A percentile compares a stretch with the other conserved stretches of the same genome.
Conservation (phyloP, 1,139 yeast species). For the Geotrichum citri-aurantii region DNA sequence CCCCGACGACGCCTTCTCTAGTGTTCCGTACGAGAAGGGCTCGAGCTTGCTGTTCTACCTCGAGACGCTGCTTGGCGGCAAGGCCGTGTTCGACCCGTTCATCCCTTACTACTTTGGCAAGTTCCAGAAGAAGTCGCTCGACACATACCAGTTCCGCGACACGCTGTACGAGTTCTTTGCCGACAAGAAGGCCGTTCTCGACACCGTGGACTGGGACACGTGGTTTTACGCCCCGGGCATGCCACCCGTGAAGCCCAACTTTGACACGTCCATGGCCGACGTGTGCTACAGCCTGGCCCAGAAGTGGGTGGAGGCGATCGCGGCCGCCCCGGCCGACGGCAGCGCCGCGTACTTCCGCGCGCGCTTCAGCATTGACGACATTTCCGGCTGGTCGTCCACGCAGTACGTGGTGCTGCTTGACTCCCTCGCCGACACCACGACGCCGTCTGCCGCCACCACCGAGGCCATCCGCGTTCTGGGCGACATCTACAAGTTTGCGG, state of each 20-base stretch:
- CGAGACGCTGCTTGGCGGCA: slow-evolving; percentile 62
- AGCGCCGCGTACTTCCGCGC: slow-evolving; percentile 27
- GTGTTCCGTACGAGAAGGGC: slow-evolving; percentile 91
- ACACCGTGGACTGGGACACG: slow-evolving; percentile 72
- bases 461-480: slow-evolving; percentile 42
- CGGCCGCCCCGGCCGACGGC: slow-evolving; percentile 23
- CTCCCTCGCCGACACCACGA: slow-evolving; percentile 38
- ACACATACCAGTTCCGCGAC: slow-evolving; percentile 75
- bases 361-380: slow-evolving; percentile 42
- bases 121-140: slow-evolving; percentile 66
- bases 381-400: slow-evolving; percentile 56
- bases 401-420: slow-evolving; percentile 79
- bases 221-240: slow-evolving; percentile 81
- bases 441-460: slow-evolving; percentile 15
- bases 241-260: slow-evolving; percentile 72
- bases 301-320: slow-evolving; percentile 48
- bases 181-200: slow-evolving; percentile 46
- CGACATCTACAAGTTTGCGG: slow-evolving; percentile 43
- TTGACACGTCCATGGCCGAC: slow-evolving; percentile 73
- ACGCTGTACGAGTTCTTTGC: slow-evolving; percentile 54
- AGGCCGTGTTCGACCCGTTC: slow-evolving; percentile 63
- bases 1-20: slow-evolving; percentile 85
- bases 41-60: slow-evolving; percentile 69
- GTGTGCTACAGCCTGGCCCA: slow-evolving; percentile 61
- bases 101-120: slow-evolving; percentile 69